Evolutionary conservation across 352 stramenopile genomes (phyloP), one percentile per base, ranked within the genome.

Genomic region (Phytophthora sansomeana): DNA sequence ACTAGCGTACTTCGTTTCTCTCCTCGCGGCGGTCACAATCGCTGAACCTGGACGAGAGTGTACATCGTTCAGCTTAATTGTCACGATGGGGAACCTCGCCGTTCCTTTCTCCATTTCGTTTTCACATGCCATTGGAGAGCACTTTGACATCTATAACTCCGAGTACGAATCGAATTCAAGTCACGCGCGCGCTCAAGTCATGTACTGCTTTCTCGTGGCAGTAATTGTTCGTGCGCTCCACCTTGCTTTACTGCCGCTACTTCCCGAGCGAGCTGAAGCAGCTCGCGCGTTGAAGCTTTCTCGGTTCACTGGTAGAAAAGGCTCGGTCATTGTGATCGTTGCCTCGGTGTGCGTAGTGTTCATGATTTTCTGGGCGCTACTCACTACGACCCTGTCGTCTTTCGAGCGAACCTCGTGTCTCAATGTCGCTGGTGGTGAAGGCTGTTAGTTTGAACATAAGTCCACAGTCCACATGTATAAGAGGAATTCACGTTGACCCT

Each of bases 381-480:
- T 89, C 30, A 89, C 72, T n/a, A 78, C 75, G 13, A 56, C 81
- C 1, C 71, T 92, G 17, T 75, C 80, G 21, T 77, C 77, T 0
- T 75, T 87, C 19, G 77, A 88, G 51, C 65, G 65, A 2, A 90
- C 84, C 0, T 74, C 84, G 42, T 92, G 84, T 57, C 59, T 92
- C 24, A 84, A 83, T 28, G 67, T 92, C 30, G 80, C 81, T 32
- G 84, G 84, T 16, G 81, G 84, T 13, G 81, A 90, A 77, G 77
- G 81, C 14, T 90, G 81, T 47, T 90, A 77, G 43, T 24, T 35
- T 51, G 49, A 29, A 55, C 14, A 46, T 63, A 14, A 26, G 46
- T 5, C 1, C 52, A 60, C 56, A 67, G 49, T 39, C 16, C 3
- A 56, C 39, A 42, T 6, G 14, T 57, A 60, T 53, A 58, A 62